phyloP scores from a whole-genome alignment of 306 rosid species.

The Gastrolobium bilobum region DNA sequence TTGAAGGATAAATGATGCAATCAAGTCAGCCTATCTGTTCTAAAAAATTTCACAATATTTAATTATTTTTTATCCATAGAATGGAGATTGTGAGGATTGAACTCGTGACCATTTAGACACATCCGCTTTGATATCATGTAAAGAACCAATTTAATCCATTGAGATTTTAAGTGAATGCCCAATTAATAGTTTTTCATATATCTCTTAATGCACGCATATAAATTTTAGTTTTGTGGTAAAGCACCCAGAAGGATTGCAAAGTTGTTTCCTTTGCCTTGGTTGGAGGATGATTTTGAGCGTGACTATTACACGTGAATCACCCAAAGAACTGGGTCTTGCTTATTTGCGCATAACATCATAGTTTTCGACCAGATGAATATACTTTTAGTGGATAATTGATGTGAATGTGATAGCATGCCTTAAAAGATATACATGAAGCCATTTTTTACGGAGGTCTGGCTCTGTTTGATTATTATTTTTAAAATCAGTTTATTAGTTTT shows the following conservation, averaged over 20 bases:
- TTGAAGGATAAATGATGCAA: too few relatives aligned
- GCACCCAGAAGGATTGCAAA: constrained; percentile 10
- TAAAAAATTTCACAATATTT: too few relatives aligned
- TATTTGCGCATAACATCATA: background rate
- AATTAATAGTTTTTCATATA: too few relatives aligned
- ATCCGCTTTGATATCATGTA: too few relatives aligned
- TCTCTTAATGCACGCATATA: background rate
- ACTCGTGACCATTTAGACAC: too few relatives aligned
- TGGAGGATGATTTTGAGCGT: constrained; percentile 41
- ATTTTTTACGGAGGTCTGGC: constrained; percentile 8
- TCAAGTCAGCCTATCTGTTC: too few relatives aligned
- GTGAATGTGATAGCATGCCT: constrained; percentile 21
- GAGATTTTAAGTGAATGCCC: too few relatives aligned
- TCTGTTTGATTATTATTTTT: too few relatives aligned
- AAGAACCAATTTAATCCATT: too few relatives aligned
- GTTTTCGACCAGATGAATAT: constrained; percentile 28
- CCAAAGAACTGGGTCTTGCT: background rate
- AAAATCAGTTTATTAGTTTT: too few relatives aligned
- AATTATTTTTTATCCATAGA: too few relatives aligned
- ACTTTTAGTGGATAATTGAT: constrained; percentile 25
- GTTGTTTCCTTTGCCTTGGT: background rate
- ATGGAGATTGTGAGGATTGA: too few relatives aligned
- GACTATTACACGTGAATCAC: constrained; percentile 16
- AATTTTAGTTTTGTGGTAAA: constrained; percentile 23
- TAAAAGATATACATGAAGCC: constrained; percentile 40